Conservation (phyloP, 2,329 filamentous ascomycete species). For the Ceratocystis albifundus region DNA sequence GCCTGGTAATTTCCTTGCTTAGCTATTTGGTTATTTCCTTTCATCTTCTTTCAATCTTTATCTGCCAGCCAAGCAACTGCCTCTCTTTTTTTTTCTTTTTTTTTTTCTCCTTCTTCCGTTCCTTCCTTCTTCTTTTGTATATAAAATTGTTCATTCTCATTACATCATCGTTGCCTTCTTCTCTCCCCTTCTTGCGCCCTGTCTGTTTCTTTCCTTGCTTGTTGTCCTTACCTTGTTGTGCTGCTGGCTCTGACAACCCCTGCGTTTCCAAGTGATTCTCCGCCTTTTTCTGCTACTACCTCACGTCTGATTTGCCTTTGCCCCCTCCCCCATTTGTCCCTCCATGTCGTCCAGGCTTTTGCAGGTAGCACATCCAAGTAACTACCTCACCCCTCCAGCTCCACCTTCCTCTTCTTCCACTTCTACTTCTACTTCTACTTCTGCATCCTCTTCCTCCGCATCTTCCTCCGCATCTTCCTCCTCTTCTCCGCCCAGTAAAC, state of each 20-base stretch:
- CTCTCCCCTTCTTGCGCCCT: background rate
- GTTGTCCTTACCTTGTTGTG: background rate
- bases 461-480: too few relatives aligned
- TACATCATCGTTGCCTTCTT: background rate
- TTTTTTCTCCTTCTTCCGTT: background rate
- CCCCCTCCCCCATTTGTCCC: slow-evolving; percentile 7
- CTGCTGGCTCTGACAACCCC: background rate
- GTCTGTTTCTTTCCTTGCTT: background rate
- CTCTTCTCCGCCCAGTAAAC: background rate
- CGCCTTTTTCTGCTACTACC: slow-evolving; percentile 7
- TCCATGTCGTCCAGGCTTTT: background rate
- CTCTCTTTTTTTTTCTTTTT: background rate
- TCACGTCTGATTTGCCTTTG: slow-evolving; percentile 7
- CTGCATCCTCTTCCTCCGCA: too few relatives aligned
- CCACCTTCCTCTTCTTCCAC: background rate
- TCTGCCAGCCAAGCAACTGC: background rate
- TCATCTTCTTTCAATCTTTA: background rate
- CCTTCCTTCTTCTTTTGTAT: background rate
- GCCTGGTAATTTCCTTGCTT: background rate
- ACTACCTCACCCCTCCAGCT: background rate
- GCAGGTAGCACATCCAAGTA: slow-evolving; percentile 1
- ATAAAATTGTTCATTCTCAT: background rate
- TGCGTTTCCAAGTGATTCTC: background rate
- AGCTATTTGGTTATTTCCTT: background rate
- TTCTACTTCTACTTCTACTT: background rate